Evolutionary conservation across 2,329 filamentous ascomycete genomes (phyloP), one percentile per base, ranked within the genome.

Genomic region (Exutisphaerella laricina): DNA sequence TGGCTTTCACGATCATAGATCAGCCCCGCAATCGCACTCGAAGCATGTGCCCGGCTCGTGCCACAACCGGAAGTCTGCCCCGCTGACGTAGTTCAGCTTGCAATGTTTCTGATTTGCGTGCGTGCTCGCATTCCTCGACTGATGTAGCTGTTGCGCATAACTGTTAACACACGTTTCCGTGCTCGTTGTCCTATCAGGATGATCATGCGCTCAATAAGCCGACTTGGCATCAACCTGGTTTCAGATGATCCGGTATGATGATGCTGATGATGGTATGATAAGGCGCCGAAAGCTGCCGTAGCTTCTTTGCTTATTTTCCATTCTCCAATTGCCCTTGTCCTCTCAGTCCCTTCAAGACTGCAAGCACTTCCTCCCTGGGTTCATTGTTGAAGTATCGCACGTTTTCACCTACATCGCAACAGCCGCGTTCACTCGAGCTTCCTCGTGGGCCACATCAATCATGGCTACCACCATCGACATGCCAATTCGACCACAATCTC

Each of bases 221-320:
- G 14, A 6, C 16, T 8, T 10, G 20, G 20, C 16, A 18, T 33
- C 30, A 33, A 18, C 30, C 20, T 14, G 1, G 7, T 1, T 9
- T 10, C 8, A 18, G 16, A 12, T 33, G 30, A 33, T 33, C 17
- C 16, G 30, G 17, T 31, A 5, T 5, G 4, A 14, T 30, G 28
- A n/a, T 30, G 28, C n/a, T 30, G 3, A 30, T n/a, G n/a, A 14
- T 9, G 31, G 31, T 20, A 4, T 23, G 33, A 35, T 13, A 23
- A 35, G 33, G 10, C 8, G 20, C 33, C 18, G 33, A 21, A 5
- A 35, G 33, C 8, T 33, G 3, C 12, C 31, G 13, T 10, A 33
- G 4, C 35, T 22, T 39, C 26, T 30, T 39, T 40, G 37, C 20
- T 30, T 25, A 10, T 34, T 17, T 17, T 34, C 16, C 31, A 18